phyloP scores from a whole-genome alignment of 768 basidiomycete genomes.

The Pleurotus platypus region DNA sequence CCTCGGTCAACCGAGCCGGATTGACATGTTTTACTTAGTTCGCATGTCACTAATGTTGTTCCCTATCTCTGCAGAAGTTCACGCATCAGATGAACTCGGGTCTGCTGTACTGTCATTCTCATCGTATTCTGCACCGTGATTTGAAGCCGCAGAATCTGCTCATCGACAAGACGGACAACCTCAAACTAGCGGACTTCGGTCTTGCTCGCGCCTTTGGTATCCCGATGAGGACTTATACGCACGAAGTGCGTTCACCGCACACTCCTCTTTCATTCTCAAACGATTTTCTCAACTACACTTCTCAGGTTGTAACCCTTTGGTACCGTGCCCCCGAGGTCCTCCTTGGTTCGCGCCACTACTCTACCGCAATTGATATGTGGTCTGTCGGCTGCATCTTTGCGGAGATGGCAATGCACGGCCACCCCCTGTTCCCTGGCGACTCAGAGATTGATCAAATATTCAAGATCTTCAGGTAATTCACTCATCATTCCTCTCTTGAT shows the following conservation, averaged over 20 bases:
- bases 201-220: conserved; percentile 97
- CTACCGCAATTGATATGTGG: conserved; percentile 99
- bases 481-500: background rate
- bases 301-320: conserved; percentile 97
- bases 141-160: conserved; percentile 95
- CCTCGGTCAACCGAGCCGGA: background rate
- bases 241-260: conserved; percentile 60
- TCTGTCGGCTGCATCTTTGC: conserved; percentile 99
- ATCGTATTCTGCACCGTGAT: conserved; percentile 95
- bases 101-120: conserved; percentile 90
- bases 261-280: conserved; percentile 3
- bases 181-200: conserved; percentile 97
- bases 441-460: conserved; percentile 99
- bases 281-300: background rate
- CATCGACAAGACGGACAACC: conserved; percentile 84
- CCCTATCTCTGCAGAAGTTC: conserved; percentile 69
- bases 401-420: conserved; percentile 93
- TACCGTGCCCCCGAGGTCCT: conserved; percentile 98
- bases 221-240: conserved; percentile 98
- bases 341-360: conserved; percentile 93
- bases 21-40: background rate
- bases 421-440: conserved; percentile 94
- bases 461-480: conserved; percentile 89
- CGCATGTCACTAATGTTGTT: background rate
- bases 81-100: conserved; percentile 91